phyloP scores from a whole-genome alignment of 164 flowering plant species.

The Stephania cephalantha region DNA sequence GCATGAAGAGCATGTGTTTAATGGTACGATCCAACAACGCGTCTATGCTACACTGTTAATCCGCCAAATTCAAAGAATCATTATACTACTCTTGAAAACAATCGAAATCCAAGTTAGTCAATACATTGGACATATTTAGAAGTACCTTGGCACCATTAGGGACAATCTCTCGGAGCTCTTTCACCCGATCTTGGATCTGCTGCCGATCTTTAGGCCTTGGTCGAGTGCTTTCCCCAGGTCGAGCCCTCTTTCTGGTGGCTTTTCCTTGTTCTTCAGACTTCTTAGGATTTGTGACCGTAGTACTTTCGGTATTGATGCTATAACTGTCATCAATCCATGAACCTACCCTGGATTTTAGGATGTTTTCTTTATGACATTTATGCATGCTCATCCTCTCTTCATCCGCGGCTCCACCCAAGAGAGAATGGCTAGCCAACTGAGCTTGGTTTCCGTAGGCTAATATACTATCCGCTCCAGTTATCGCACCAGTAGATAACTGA shows the following conservation, averaged over 20 bases:
- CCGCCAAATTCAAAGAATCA: slow-evolving; percentile 9
- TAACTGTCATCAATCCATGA: slow-evolving; percentile 57
- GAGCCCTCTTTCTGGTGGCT: slow-evolving; percentile 57
- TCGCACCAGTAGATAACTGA: slow-evolving; percentile 33
- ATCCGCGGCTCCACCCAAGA: slow-evolving; percentile 25
- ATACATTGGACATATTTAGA: background rate
- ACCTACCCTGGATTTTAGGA: slow-evolving; percentile 39
- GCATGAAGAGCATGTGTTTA: slow-evolving; percentile 79
- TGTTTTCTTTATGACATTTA: slow-evolving; percentile 27
- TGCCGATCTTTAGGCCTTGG: slow-evolving; percentile 94
- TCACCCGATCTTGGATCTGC: slow-evolving; percentile 70
- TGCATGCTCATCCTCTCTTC: slow-evolving; percentile 15
- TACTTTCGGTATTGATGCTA: slow-evolving; percentile 36
- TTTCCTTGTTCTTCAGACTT: slow-evolving; percentile 43
- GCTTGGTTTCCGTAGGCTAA: slow-evolving; percentile 27
- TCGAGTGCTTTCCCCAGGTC: slow-evolving; percentile 70
- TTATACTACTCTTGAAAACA: background rate
- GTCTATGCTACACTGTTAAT: slow-evolving; percentile 79
- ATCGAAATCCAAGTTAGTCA: background rate
- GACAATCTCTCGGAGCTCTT: slow-evolving; percentile 70
- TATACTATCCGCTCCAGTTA: slow-evolving; percentile 32
- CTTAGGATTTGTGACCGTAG: slow-evolving; percentile 23
- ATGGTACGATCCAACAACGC: slow-evolving; percentile 68
- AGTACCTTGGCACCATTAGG: slow-evolving; percentile 77
- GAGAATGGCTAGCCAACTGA: slow-evolving; percentile 24